Evolutionary conservation across 1,284 basidiomycete species (phyloP).

Genomic region (Ganoderma leucocontextum): DNA sequence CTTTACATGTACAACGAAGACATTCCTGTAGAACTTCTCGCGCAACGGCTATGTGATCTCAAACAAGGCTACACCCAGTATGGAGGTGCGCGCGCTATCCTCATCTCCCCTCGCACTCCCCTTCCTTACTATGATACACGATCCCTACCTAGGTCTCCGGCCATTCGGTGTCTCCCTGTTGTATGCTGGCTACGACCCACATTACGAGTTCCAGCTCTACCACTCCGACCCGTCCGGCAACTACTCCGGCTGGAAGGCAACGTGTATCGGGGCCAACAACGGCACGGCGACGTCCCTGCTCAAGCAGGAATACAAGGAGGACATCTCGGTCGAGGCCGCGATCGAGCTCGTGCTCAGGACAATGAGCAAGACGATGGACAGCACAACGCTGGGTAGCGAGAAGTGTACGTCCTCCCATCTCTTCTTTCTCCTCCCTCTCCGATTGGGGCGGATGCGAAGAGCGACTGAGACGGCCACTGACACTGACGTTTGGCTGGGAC

Average conservation of each 20-base stretch:
- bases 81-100: conserved; percentile 69
- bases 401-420: conserved; percentile 72
- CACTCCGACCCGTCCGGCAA: conserved; percentile 99
- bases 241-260: conserved; percentile 99
- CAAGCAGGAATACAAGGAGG: conserved; percentile 99
- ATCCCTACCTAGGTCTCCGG: conserved; percentile 76
- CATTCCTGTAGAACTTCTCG: conserved; percentile 96
- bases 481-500: conserved; percentile 1
- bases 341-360: conserved; percentile 91
- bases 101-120: background rate
- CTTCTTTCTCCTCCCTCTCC: background rate
- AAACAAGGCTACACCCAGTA: conserved; percentile 99
- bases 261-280: conserved; percentile 97
- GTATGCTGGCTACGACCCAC: conserved; percentile 96
- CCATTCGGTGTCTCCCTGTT: conserved; percentile 98
- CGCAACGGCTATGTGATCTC: conserved; percentile 94
- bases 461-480: background rate
- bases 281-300: conserved; percentile 93
- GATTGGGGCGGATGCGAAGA: background rate
- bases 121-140: background rate
- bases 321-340: conserved; percentile 91
- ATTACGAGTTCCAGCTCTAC: conserved; percentile 97
- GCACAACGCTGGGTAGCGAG: conserved; percentile 94
- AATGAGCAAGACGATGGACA: conserved; percentile 99
- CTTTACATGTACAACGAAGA: conserved; percentile 94